Conservation (phyloP, 1,284 basidiomycete species). For the Trichosporon faecale region DNA sequence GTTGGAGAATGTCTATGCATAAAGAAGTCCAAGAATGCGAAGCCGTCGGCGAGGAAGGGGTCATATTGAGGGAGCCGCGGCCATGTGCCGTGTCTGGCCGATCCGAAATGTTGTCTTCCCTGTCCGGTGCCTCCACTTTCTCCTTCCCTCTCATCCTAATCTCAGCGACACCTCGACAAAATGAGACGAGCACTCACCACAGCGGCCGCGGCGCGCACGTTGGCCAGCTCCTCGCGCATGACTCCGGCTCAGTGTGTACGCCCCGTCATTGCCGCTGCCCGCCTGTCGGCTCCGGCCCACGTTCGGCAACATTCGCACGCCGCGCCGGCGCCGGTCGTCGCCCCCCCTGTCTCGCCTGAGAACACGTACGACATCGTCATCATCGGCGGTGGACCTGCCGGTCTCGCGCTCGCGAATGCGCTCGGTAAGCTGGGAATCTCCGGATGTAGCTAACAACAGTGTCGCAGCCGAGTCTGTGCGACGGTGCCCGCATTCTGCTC, state of each 20-base stretch:
- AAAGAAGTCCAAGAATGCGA: not conserved
- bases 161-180: not conserved
- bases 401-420: slow-evolving; percentile 82
- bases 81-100: slow-evolving; percentile 4
- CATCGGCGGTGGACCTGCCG: slow-evolving; percentile 90
- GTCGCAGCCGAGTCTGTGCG: slow-evolving; percentile 18
- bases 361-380: slow-evolving; percentile 74
- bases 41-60: not conserved
- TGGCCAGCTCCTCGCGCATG: not conserved
- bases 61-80: not conserved
- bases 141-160: not conserved
- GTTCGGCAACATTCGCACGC: slow-evolving; percentile 7
- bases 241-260: not conserved
- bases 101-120: slow-evolving; percentile 10
- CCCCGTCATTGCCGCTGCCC: not conserved
- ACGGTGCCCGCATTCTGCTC: slow-evolving; percentile 57
- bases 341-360: slow-evolving; percentile 27
- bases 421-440: slow-evolving; percentile 60
- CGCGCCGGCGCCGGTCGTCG: slow-evolving; percentile 7
- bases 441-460: slow-evolving; percentile 13
- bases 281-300: not conserved
- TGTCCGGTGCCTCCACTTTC: not conserved
- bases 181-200: slow-evolving; percentile 15
- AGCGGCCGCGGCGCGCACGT: not conserved
- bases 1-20: not conserved